Evolutionary conservation across 345 rosid species (phyloP), one percentile per base, ranked within the genome.

Genomic region (Geranium brycei): DNA sequence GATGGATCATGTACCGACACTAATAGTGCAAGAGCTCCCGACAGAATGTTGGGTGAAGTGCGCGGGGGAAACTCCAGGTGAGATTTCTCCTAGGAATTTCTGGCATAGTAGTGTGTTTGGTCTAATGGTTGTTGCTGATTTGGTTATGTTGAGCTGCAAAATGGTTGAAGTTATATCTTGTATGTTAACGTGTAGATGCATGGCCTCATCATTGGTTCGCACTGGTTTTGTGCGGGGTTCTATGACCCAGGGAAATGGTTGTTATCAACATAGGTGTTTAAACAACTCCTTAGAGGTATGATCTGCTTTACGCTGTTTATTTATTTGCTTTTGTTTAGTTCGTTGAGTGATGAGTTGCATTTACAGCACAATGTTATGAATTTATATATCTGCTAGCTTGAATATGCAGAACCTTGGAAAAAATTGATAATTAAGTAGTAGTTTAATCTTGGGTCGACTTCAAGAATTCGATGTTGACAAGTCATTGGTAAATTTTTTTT

Each of bases 1-100:
- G 99, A 93, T 79, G 99, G 99, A 66, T 93, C 97, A 30, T 93
- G 99, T 72, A 93, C 97, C n/a, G 99, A 91, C 68, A 77, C 81
- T 60, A 91, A 87, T 64, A 90, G 96, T 73, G 97, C 99, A 62
- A 81, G 99, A 60, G 80, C 92, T 13, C 99, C 99, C 7, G 99
- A 93, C 71, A 93, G 92, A 76, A 91, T 88, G 97, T 71, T 93
- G 75, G 99, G 99, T 68, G 99, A 93, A 87, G 95, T 88, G 71
- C 78, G 99, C 64, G 99, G 97, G 56, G 76, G 89, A 69, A 82
- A 74, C 74, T 93, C 99, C 71, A 87, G 99, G 99, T 88, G 65
- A 81, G 67, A 47, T 61, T 11, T 63, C 60, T 62, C 57, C 64
- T 63, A 19, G 16, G 61, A 19, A 70, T 78, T 47, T 17, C 35